Evolutionary conservation across 2,329 filamentous ascomycete species (phyloP), one percentile per base, ranked within the genome.

Genomic region (Biscogniauxia marginata): DNA sequence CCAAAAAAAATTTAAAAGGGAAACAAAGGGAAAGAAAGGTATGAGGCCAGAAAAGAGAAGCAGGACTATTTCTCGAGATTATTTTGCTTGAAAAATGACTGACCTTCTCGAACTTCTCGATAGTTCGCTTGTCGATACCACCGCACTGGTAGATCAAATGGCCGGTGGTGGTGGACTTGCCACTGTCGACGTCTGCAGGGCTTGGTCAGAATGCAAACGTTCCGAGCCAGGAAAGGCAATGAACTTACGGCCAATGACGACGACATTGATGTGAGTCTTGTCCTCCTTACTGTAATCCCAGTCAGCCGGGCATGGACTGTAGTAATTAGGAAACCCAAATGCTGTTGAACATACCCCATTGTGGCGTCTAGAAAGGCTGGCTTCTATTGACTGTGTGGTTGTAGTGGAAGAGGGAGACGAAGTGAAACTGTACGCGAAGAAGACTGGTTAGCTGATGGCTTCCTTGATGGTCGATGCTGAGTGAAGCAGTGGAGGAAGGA

Each of bases 31-130:
- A 55, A 53, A 52, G 57, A 63, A 63, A 64, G 65, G 43, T 39
- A 63, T 60, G 56, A 65, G 61, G 65, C 65, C 63, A 55, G 54
- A 65, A 61, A 63, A 59, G 67, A 63, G 63, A 58, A 66, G 62
- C 65, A 59, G 44, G 56, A 55, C 39, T 45, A 48, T 9, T 21
- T 23, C 8, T 13, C 6, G 9, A 3, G 46, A 46, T 3, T 11
- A 43, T 23, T 19, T 3, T 30, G 13, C 46, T 30, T 21, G 7
- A 64, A 53, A 16, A 53, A 59, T 43, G 60, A 77, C 86, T 78
- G 81, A 96, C 92, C 91, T 99, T 99, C 93, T 99, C 95, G 88
- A 99, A 99, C 90, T 99, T 99, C 90, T 99, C 95, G 79, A 99
- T 99, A 81, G 93, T 98, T 92, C 95, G 93, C 87, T 93, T 92